Evolutionary conservation across 345 rosid species (phyloP).

Genomic region (Arabidopsis arenosa): DNA sequence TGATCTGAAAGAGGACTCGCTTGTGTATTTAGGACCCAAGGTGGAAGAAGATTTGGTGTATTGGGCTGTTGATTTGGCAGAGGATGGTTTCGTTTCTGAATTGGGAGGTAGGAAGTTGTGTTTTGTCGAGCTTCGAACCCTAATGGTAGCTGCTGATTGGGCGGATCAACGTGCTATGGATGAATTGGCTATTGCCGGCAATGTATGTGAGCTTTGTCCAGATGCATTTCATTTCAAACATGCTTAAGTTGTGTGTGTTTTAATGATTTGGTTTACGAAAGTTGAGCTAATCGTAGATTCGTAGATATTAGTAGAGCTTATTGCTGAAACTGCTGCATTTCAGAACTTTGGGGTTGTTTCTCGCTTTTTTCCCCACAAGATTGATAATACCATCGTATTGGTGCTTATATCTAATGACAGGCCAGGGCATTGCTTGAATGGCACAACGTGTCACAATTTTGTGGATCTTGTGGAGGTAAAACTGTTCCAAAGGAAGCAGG

Average conservation of each 20-base stretch:
- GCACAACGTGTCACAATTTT: conserved; percentile 69
- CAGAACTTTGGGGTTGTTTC: not conserved
- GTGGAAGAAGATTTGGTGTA: conserved; percentile 65
- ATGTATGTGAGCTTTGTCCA: conserved; percentile 61
- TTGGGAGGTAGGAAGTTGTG: conserved; percentile 53
- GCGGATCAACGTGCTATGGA: conserved; percentile 70
- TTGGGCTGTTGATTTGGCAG: conserved; percentile 82
- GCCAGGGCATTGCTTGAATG: conserved; percentile 92
- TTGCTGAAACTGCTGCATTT: not conserved
- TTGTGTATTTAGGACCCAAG: conserved; percentile 80
- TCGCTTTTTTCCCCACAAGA: not conserved
- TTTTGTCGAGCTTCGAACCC: conserved; percentile 86
- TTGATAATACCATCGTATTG: not conserved
- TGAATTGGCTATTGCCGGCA: conserved; percentile 94
- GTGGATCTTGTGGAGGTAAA: conserved; percentile 80
- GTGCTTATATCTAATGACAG: conserved; percentile 41
- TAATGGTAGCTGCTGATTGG: conserved; percentile 98
- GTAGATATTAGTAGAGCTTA: too few species aligned
- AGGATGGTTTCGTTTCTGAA: conserved; percentile 51
- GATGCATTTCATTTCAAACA: not conserved
- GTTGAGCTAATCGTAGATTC: not conserved
- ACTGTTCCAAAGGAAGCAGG: conserved; percentile 84
- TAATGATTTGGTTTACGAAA: not conserved
- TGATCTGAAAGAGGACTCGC: conserved; percentile 59
- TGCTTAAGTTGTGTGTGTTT: not conserved